Percentiles rank a stretch among this genome's conserved stretches.
phyloP scores from a whole-genome alignment of 148 eudicot species.

The Rhododendron molle region DNA sequence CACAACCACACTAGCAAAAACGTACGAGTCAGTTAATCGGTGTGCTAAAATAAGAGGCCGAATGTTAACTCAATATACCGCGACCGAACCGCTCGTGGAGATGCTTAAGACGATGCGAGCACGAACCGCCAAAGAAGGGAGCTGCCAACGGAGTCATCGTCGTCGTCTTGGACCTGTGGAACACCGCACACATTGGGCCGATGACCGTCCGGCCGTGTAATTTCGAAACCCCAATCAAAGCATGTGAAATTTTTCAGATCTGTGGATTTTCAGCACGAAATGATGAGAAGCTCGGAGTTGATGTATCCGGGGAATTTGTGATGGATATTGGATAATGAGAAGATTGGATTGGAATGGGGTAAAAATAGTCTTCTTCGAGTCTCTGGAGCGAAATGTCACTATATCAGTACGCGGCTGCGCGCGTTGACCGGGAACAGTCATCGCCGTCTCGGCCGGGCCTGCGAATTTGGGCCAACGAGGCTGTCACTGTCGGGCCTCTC shows the following conservation, averaged over 20 bases:
- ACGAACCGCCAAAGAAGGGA: background rate
- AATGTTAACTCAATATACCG: constrained; percentile 10
- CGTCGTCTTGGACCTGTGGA: background rate
- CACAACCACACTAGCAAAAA: background rate
- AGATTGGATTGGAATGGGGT: background rate
- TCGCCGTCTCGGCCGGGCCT: background rate
- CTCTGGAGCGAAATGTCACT: background rate
- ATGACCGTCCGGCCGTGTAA: background rate
- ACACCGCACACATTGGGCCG: background rate
- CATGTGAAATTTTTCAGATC: background rate
- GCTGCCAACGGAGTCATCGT: constrained; percentile 1
- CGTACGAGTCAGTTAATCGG: background rate
- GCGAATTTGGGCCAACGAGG: background rate
- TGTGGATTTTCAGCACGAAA: background rate
- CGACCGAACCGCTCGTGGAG: background rate
- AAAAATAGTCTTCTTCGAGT: background rate
- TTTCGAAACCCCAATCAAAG: background rate
- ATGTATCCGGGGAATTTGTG: background rate
- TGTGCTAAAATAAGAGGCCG: background rate
- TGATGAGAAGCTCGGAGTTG: background rate
- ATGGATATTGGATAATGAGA: background rate
- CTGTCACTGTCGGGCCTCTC: background rate
- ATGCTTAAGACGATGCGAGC: constrained; percentile 11
- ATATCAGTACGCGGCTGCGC: background rate
- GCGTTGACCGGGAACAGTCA: background rate